Conservation (phyloP, 768 basidiomycete species). For the Gymnopilus junonius region DNA sequence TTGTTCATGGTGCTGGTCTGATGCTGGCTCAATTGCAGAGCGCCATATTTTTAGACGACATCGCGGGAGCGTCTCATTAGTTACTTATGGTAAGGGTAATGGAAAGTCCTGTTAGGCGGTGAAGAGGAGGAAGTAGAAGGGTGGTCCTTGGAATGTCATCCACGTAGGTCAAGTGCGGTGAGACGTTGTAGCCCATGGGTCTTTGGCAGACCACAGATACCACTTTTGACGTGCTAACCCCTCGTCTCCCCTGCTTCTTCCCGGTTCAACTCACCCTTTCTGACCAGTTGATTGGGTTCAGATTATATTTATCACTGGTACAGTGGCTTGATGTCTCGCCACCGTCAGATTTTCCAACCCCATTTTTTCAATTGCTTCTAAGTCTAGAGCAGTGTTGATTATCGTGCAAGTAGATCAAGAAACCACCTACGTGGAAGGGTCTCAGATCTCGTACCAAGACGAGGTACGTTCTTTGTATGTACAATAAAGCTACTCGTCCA, state of each 20-base stretch:
- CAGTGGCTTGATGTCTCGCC: not conserved
- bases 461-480: not conserved
- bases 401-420: not conserved
- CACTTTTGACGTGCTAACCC: not conserved
- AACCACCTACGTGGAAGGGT: not conserved
- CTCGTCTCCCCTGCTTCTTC: not conserved
- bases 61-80: conserved; percentile 2
- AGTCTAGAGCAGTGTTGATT: not conserved
- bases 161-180: not conserved
- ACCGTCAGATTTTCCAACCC: not conserved
- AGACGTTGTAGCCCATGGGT: not conserved
- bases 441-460: not conserved
- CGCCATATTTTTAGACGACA: conserved; percentile 9
- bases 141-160: not conserved
- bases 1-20: not conserved
- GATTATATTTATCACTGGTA: not conserved
- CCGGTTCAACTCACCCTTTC: not conserved
- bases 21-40: not conserved
- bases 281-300: not conserved
- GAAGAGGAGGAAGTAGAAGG: conserved; percentile 7
- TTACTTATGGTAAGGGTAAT: conserved; percentile 5
- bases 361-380: not conserved
- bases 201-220: not conserved
- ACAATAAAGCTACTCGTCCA: not conserved
- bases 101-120: conserved; percentile 9